Percentiles rank a stretch among this genome's conserved stretches.
phyloP scores from a whole-genome alignment of 441 rosid species.

The Erodium chrysanthum region DNA sequence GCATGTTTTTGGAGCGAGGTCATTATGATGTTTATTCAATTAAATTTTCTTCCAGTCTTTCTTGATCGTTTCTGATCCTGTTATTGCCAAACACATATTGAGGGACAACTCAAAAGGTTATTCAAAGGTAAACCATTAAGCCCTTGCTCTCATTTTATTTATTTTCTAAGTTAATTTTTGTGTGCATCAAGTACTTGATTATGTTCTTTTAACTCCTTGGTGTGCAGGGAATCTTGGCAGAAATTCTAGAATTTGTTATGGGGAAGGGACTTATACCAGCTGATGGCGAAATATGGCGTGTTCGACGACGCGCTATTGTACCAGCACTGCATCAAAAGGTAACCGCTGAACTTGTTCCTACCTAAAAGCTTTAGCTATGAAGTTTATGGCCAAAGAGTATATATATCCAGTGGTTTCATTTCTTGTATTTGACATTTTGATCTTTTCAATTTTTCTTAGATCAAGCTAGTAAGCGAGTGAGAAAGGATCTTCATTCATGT shows the following conservation, averaged over 20 bases:
- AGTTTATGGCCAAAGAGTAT: too few relatives aligned
- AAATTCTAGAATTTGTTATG: conserved; percentile 95
- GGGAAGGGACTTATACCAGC: conserved; percentile 97
- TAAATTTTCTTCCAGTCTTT: conserved; percentile 49
- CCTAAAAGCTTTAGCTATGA: too few relatives aligned
- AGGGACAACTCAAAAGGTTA: conserved; percentile 77
- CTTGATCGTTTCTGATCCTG: conserved; percentile 89
- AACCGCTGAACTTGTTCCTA: not conserved
- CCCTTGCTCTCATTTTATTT: conserved; percentile 5
- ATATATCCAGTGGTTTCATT: too few relatives aligned
- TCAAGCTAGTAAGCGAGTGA: too few relatives aligned
- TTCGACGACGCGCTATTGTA: conserved; percentile 83
- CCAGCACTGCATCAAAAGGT: conserved; percentile 97
- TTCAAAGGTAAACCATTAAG: conserved; percentile 51
- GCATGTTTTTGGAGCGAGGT: not conserved
- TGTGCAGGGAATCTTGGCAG: conserved; percentile 81
- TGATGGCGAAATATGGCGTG: conserved; percentile 93
- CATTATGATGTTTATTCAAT: conserved; percentile 1
- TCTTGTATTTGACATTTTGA: too few relatives aligned
- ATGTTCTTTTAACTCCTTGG: conserved; percentile 13
- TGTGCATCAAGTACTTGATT: conserved; percentile 1
- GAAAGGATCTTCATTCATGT: not conserved
- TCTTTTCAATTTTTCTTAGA: not conserved
- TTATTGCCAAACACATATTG: conserved; percentile 79
- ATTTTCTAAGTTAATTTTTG: not conserved